Base-by-base conservation (phyloP, 805 yeast species). In the Candida succiphila region DNA sequence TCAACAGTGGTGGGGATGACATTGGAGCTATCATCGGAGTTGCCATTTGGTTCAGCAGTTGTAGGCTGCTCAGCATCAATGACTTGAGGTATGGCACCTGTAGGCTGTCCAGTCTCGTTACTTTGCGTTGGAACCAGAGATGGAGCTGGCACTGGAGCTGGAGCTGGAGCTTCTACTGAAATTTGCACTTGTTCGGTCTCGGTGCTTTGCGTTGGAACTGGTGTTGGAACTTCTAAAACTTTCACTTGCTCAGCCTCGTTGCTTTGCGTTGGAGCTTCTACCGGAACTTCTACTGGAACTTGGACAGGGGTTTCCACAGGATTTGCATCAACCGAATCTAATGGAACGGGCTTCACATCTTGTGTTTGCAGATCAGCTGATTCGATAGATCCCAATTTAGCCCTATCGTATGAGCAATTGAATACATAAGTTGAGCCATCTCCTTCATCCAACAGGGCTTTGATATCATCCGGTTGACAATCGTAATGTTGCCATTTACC, bases 401-500 rank as follows among this genome's bases (percentile, higher is more conserved):
- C n/a, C 23, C 21, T 23, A 31, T 49, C 44, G 25, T 29, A 41
- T 1, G 39, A 33, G 25, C 52, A 47, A 14, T 19, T 23, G 29
- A 47, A 47, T 32, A 36, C 37, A 30, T 33, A 41, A 13, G 18
- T 33, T 20, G 5, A 17, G 3, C 27, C 32, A 14, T 60, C 59
- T 47, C 37, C 61, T 42, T 56, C 56, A 49, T 16, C 63, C 54
- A 37, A 45, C 43, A 8, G 48, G 35, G 4, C 56, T 58, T 33
- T 43, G 37, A 37, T 40, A 36, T 32, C 49, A 44, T 36, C 60
- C 4, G 37, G 32, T 38, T 62, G 49, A 35, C 65, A 61, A 12
- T 40, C 46, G 3, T 45, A 51, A 42, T 62, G 68, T 53, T 61
- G 60, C 67, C 67, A 62, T 12, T 54, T 49, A 15, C 45, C 45